Percentiles rank a stretch among this genome's conserved stretches.
Evolutionary conservation across 371 early-diverging fungal species (phyloP).

Genomic region (Conidiobolus incongruus): DNA sequence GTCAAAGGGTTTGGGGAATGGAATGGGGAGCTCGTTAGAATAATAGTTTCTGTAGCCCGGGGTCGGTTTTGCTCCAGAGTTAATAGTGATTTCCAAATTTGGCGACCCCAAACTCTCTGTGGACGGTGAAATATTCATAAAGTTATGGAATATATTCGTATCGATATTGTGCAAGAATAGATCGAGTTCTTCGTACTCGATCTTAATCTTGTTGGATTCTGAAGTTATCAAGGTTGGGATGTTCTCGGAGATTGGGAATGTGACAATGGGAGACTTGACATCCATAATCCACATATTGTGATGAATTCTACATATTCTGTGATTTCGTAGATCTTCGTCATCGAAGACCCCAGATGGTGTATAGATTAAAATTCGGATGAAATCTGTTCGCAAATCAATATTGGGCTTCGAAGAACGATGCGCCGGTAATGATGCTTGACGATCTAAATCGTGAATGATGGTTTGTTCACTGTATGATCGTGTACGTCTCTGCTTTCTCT

Average conservation of each 20-base stretch:
- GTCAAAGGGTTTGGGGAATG: constrained; percentile 12
- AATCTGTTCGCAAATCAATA: too few relatives aligned
- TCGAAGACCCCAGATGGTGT: too few relatives aligned
- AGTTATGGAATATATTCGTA: neutral
- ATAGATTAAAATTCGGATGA: too few relatives aligned
- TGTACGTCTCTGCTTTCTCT: too few relatives aligned
- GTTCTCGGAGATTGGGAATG: constrained; percentile 3
- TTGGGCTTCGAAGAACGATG: too few relatives aligned
- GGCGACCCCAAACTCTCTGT: neutral
- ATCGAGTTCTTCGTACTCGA: neutral
- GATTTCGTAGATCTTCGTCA: neutral
- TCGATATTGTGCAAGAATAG: neutral
- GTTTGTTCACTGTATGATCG: too few relatives aligned
- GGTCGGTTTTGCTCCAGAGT: neutral
- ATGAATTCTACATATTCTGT: constrained; percentile 12
- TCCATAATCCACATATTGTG: constrained; percentile 4
- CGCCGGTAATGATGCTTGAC: too few relatives aligned
- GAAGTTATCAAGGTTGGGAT: neutral
- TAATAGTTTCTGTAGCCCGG: neutral
- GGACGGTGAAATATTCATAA: neutral
- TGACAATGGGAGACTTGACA: constrained; percentile 14
- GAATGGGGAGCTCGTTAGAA: constrained; percentile 3
- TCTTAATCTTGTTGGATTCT: neutral
- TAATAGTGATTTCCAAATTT: constrained; percentile 1
- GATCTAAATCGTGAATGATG: too few relatives aligned